These are phyloP conservation scores for Herpetospermum pedunculosum DNA, from an alignment of 306 rosid species.

Conservation along the genomic window DNA sequence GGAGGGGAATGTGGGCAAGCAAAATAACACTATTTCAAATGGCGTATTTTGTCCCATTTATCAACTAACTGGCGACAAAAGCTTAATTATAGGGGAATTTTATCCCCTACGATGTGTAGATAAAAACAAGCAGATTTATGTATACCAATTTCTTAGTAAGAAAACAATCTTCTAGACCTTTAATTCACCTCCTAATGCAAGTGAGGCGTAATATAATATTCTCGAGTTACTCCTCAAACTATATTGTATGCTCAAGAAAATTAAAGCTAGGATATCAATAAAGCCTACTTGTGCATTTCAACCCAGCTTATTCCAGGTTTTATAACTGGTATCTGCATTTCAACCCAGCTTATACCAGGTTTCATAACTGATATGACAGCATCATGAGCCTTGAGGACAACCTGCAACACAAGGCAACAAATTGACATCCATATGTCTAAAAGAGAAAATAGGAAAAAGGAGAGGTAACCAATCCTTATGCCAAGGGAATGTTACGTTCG, in stretches of 20 bases:
- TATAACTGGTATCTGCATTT: conserved; percentile 52
- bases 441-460: not conserved
- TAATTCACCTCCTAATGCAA: not conserved
- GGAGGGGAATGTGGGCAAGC: not conserved
- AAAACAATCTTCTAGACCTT: not conserved
- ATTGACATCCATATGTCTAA: not conserved
- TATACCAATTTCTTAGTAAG: not conserved
- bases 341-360: conserved; percentile 76
- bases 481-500: not conserved
- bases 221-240: not conserved
- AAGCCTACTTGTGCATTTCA: no score
- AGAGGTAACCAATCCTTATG: not conserved
- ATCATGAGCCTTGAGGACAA: conserved; percentile 85
- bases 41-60: not conserved
- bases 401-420: conserved; percentile 35
- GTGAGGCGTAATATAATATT: no score
- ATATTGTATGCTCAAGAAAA: not conserved
- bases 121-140: not conserved
- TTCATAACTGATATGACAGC: conserved; percentile 65
- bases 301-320: no score
- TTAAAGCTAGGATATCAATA: no score
- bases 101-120: not conserved
- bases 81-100: not conserved
- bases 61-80: not conserved
- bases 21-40: not conserved